Evolutionary conservation across 805 yeast species (phyloP).

Genomic region (Jamesozyma rosinii): DNA sequence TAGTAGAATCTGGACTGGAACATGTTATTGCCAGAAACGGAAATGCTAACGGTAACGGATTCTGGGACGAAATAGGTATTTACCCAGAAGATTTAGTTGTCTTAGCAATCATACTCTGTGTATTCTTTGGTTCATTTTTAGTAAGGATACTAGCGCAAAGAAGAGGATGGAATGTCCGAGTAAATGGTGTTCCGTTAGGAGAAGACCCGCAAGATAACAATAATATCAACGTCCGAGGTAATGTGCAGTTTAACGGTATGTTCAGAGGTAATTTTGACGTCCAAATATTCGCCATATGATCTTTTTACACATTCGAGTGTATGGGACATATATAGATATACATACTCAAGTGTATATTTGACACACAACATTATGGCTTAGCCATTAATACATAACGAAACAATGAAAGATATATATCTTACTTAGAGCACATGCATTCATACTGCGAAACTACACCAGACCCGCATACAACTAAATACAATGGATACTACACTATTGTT

Average conservation of each 20-base stretch:
- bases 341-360: too few species aligned
- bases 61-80: slow-evolving; percentile 10
- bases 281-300: slow-evolving; percentile 23
- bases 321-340: too few species aligned
- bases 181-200: slow-evolving; percentile 13
- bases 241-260: slow-evolving; percentile 2
- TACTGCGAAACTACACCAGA: too few species aligned
- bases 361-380: too few species aligned
- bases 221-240: background rate
- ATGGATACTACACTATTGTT: too few species aligned
- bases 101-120: slow-evolving; percentile 12
- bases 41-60: background rate
- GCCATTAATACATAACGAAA: too few species aligned
- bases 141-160: slow-evolving; percentile 17
- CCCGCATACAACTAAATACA: too few species aligned
- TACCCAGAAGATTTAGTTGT: slow-evolving; percentile 18
- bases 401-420: too few species aligned
- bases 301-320: too few species aligned
- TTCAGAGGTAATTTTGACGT: slow-evolving; percentile 17
- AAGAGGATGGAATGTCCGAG: slow-evolving; percentile 23
- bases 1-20: slow-evolving; percentile 6
- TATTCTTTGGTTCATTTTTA: slow-evolving; percentile 13
- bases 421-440: too few species aligned
- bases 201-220: slow-evolving; percentile 1
- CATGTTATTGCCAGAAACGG: slow-evolving; percentile 1